Conservation (phyloP, 1,284 basidiomycete genomes). For the Phenoliferia sp. region DNA sequence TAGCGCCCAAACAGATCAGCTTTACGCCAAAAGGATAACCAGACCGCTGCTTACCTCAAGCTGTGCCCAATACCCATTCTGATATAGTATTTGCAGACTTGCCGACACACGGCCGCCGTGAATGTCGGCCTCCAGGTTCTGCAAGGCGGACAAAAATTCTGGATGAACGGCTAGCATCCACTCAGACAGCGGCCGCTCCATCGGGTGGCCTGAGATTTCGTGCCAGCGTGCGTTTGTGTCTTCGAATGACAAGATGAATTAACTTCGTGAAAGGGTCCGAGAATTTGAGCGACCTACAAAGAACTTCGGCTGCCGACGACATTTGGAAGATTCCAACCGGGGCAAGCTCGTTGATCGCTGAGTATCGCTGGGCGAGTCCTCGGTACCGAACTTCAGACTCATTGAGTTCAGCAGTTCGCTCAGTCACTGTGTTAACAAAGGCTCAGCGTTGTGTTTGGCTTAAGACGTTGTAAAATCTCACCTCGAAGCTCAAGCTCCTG, state of each 20-base stretch:
- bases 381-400: slow-evolving; percentile 26
- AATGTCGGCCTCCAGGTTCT: background rate
- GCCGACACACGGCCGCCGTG: background rate
- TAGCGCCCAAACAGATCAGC: background rate
- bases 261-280: background rate
- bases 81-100: slow-evolving; percentile 16
- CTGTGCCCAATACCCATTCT: slow-evolving; percentile 18
- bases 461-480: background rate
- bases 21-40: background rate
- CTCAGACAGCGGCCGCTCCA: slow-evolving; percentile 12
- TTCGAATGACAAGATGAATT: background rate
- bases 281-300: slow-evolving; percentile 5
- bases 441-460: background rate
- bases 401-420: background rate
- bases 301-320: slow-evolving; percentile 20
- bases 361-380: slow-evolving; percentile 34
- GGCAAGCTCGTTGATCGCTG: slow-evolving; percentile 32
- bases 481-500: background rate
- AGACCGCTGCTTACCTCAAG: slow-evolving; percentile 12
- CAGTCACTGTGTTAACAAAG: background rate
- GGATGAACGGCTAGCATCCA: background rate
- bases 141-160: slow-evolving; percentile 8
- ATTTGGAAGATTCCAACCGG: slow-evolving; percentile 37
- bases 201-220: slow-evolving; percentile 19
- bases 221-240: slow-evolving; percentile 24